phyloP scores from a whole-genome alignment of 768 basidiomycete genomes.

The Russula sp. region DNA sequence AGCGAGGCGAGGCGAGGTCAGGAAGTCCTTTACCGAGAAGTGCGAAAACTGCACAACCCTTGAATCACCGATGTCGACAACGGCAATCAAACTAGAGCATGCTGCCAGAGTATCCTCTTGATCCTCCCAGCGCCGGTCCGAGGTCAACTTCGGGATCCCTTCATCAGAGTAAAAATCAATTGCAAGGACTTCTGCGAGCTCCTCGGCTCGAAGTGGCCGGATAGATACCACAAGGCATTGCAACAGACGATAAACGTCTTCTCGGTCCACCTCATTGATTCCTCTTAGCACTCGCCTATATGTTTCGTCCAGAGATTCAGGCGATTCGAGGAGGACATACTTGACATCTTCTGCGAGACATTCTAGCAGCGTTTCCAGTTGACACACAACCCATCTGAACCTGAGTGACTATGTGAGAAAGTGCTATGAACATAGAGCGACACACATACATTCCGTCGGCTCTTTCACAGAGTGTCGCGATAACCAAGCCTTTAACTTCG shows the following conservation, averaged over 20 bases:
- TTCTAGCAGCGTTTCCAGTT: not conserved
- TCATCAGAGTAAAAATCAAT: not conserved
- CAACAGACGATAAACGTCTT: too few species aligned
- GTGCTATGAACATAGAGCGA: not conserved
- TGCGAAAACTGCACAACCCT: too few species aligned
- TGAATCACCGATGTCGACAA: not conserved
- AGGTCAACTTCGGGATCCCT: not conserved
- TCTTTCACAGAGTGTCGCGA: not conserved
- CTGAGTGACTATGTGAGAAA: not conserved
- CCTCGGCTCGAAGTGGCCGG: not conserved
- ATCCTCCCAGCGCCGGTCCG: not conserved
- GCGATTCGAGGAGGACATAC: not conserved
- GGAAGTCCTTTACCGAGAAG: not conserved
- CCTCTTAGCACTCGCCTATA: not conserved
- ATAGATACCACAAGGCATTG: too few species aligned
- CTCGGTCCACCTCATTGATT: too few species aligned
- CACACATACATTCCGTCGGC: not conserved
- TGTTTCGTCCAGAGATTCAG: not conserved
- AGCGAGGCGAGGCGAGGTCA: too few species aligned
- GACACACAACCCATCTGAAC: not conserved
- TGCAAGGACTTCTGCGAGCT: not conserved
- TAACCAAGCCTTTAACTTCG: not conserved
- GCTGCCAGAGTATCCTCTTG: not conserved
- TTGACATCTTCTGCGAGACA: not conserved
- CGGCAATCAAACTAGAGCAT: not conserved